phyloP scores from a whole-genome alignment of 192 early-diverging fungal genomes.

The Funneliformis geosporum region DNA sequence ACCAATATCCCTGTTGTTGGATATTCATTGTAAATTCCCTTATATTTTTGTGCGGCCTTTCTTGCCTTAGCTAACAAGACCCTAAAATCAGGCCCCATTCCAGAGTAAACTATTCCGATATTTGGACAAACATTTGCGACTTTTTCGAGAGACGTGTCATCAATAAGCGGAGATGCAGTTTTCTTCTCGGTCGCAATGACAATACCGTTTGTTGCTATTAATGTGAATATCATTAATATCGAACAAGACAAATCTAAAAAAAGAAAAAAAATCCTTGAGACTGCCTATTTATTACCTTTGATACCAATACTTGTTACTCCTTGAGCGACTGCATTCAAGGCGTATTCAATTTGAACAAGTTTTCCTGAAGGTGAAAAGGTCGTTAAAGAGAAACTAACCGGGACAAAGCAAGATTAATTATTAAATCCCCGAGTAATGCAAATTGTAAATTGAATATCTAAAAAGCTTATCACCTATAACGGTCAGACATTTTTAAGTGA shows the following conservation, averaged over 20 bases:
- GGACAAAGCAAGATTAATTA: background rate
- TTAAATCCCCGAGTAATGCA: background rate
- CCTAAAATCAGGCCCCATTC: conserved; percentile 98
- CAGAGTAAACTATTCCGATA: conserved; percentile 98
- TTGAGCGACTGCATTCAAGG: conserved; percentile 86
- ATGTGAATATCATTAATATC: background rate
- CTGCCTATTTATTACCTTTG: conserved; percentile 63
- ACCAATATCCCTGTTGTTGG: conserved; percentile 95
- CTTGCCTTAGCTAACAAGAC: conserved; percentile 93
- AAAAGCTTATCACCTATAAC: conserved; percentile 18
- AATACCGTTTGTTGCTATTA: conserved; percentile 88
- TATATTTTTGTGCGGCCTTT: conserved; percentile 96
- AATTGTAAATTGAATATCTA: background rate
- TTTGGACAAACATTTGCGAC: conserved; percentile 86
- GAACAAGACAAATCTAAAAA: background rate
- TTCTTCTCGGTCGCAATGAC: conserved; percentile 99
- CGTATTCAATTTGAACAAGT: conserved; percentile 99
- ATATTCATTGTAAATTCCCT: conserved; percentile 89
- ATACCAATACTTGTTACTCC: conserved; percentile 94
- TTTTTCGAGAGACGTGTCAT: conserved; percentile 90
- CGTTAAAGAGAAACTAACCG: conserved; percentile 89
- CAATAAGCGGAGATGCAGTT: conserved; percentile 87
- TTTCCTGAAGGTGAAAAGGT: conserved; percentile 99
- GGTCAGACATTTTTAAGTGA: conserved; percentile 11
- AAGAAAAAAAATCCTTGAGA: background rate